phyloP scores from a whole-genome alignment of 1,284 basidiomycete genomes.

The Ceratobasidium sp. region DNA sequence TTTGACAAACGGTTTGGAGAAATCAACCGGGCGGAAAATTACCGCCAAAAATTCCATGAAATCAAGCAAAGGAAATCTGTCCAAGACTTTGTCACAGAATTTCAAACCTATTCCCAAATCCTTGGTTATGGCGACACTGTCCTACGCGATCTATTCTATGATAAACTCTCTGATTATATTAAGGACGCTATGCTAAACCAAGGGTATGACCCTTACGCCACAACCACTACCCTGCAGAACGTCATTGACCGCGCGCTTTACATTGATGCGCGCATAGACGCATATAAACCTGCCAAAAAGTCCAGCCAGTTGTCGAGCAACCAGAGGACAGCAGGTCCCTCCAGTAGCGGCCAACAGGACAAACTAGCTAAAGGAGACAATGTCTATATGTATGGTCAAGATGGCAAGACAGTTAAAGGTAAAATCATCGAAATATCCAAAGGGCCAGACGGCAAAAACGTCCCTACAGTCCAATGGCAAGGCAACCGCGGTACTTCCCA shows the following conservation, averaged over 20 bases:
- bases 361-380: too few species aligned
- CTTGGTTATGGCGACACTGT: not conserved
- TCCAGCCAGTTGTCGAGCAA: not conserved
- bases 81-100: not conserved
- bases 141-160: constrained; percentile 11
- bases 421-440: not conserved
- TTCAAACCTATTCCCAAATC: not conserved
- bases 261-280: not conserved
- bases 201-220: not conserved
- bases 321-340: not conserved
- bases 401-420: not conserved
- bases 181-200: not conserved
- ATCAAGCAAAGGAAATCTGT: too few species aligned
- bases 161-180: not conserved
- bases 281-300: not conserved
- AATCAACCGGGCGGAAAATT: not conserved
- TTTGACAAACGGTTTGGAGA: not conserved
- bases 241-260: not conserved
- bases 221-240: not conserved
- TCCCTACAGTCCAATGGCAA: not conserved
- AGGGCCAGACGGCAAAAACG: not conserved
- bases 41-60: too few species aligned
- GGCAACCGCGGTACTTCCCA: too few species aligned
- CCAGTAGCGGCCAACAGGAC: not conserved
- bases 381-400: not conserved